These are phyloP conservation scores for Lippia alba DNA, from an alignment of 305 asterid genomes.

Conservation along the genomic window DNA sequence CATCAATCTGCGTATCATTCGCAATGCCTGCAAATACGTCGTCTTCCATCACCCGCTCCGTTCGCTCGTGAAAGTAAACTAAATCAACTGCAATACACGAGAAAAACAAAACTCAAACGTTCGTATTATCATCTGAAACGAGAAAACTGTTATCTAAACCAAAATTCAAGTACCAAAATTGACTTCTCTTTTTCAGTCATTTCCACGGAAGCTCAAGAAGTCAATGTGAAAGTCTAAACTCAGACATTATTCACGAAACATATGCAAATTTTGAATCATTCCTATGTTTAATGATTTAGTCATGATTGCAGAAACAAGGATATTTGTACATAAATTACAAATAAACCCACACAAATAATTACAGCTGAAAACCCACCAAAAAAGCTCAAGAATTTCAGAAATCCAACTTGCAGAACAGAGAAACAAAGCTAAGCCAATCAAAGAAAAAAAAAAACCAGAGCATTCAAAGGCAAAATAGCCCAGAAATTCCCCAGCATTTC, in stretches of 20 bases:
- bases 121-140: neutral
- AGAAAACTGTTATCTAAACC: too few species aligned
- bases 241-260: too few species aligned
- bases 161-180: too few species aligned
- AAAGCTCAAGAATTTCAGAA: slow-evolving; percentile 13
- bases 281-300: too few species aligned
- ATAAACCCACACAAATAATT: too few species aligned
- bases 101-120: neutral
- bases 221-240: too few species aligned
- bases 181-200: too few species aligned
- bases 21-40: slow-evolving; percentile 61
- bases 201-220: too few species aligned
- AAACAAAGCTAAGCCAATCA: neutral
- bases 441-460: neutral
- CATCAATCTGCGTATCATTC: slow-evolving; percentile 55
- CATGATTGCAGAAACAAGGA: too few species aligned
- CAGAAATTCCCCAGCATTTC: neutral
- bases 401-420: slow-evolving; percentile 27
- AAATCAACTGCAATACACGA: slow-evolving; percentile 31
- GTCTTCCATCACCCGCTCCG: slow-evolving; percentile 59
- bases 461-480: neutral
- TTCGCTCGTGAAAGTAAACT: slow-evolving; percentile 12
- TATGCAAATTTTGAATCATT: too few species aligned
- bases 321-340: too few species aligned
- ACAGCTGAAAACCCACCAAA: slow-evolving; percentile 3